Evolutionary conservation across 148 eudicot genomes (phyloP).

Genomic region (Heliosperma pusillum): DNA sequence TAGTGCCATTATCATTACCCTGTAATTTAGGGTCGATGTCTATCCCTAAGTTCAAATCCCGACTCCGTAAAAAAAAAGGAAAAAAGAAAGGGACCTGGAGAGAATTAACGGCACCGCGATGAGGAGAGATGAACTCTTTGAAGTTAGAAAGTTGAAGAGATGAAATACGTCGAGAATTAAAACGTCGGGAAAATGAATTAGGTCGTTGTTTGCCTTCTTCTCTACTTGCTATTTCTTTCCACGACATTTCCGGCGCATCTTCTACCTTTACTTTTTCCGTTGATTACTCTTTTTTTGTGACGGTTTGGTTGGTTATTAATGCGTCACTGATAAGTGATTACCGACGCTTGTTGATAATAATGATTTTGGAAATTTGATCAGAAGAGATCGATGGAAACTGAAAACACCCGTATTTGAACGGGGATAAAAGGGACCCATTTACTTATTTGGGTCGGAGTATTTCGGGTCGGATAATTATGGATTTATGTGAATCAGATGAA

Average conservation of each 20-base stretch:
- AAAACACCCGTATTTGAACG: too few relatives aligned
- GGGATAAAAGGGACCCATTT: too few relatives aligned
- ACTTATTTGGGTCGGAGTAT: too few relatives aligned
- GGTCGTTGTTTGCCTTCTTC: conserved; percentile 57
- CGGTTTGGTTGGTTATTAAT: background rate
- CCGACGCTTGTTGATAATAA: background rate
- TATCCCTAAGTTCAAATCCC: too few relatives aligned
- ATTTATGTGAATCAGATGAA: too few relatives aligned
- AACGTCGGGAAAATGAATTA: conserved; percentile 53
- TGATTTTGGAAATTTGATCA: background rate
- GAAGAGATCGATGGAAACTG: background rate
- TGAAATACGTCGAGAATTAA: conserved; percentile 52
- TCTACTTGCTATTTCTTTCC: conserved; percentile 68
- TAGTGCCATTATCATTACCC: too few relatives aligned
- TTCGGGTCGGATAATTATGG: too few relatives aligned
- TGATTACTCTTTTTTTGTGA: background rate
- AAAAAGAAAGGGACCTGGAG: conserved; percentile 60
- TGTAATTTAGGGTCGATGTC: too few relatives aligned
- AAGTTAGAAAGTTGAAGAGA: conserved; percentile 75
- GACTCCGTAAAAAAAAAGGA: background rate
- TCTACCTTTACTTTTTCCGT: conserved; percentile 11
- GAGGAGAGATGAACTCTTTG: conserved; percentile 81
- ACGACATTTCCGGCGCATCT: conserved; percentile 66
- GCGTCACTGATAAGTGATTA: too few relatives aligned
- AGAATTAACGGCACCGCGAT: conserved; percentile 85